Percentiles rank a stretch among this genome's conserved stretches.
Conservation (phyloP, 345 rosid species). For the Pistacia integerrima region DNA sequence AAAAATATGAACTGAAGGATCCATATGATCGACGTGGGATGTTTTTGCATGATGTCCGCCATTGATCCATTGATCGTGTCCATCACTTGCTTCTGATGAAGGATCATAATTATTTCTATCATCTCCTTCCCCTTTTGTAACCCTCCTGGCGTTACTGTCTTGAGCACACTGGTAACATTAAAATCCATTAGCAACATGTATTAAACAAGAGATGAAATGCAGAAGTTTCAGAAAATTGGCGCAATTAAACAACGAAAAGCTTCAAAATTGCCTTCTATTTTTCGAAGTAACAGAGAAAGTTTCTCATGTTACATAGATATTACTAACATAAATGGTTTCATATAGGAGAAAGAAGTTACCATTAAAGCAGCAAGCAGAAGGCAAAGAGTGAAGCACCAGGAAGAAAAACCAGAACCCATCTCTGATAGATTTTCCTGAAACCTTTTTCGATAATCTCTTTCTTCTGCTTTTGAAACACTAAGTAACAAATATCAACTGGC, state of each 20-base stretch:
- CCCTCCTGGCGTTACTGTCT: constrained; percentile 14
- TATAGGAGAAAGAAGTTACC: constrained; percentile 6
- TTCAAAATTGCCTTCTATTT: background rate
- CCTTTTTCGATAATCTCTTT: background rate
- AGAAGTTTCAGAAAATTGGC: background rate
- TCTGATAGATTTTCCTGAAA: background rate
- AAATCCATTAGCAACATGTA: background rate
- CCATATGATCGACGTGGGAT: constrained; percentile 28
- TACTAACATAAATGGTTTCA: background rate
- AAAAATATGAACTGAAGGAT: constrained; percentile 49
- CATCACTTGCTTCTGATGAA: background rate
- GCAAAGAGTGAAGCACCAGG: background rate
- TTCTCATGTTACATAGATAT: background rate
- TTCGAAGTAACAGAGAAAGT: background rate
- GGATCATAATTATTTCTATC: background rate
- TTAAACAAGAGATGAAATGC: background rate
- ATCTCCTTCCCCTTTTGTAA: background rate
- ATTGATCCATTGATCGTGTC: background rate
- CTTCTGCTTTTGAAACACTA: background rate
- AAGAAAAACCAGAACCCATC: constrained; percentile 14
- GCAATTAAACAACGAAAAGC: background rate
- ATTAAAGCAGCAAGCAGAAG: background rate
- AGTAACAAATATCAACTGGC: background rate
- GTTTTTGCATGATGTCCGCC: background rate
- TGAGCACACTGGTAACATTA: constrained; percentile 8